phyloP scores from a whole-genome alignment of 2,329 filamentous ascomycete genomes.

The Trichophyton equinum region DNA sequence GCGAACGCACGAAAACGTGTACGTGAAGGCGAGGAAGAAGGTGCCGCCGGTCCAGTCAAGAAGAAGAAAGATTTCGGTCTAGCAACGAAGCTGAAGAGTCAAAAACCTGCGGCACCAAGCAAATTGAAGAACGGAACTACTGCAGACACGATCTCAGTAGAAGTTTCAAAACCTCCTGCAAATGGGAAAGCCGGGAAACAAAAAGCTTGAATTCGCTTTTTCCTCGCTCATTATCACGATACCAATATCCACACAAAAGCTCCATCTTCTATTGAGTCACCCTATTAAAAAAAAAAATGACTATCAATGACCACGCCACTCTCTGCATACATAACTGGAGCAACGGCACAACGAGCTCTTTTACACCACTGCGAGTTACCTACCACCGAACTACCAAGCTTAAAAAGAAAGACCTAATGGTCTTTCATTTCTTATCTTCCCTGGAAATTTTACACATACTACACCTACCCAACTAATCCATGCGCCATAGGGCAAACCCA shows the following conservation, averaged over 20 bases:
- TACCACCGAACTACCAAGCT: neutral
- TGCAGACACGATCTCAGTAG: constrained; percentile 18
- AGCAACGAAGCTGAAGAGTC: constrained; percentile 23
- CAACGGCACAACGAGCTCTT: neutral
- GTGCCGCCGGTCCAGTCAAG: constrained; percentile 2
- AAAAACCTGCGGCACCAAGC: constrained; percentile 27
- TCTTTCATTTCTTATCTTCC: neutral
- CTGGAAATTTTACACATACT: neutral
- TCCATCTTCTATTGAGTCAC: neutral
- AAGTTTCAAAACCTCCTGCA: neutral
- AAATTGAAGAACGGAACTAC: constrained; percentile 34
- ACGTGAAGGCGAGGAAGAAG: constrained; percentile 13
- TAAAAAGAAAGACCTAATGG: neutral
- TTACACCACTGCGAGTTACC: neutral
- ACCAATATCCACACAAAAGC: neutral
- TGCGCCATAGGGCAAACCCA: neutral
- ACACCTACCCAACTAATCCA: neutral
- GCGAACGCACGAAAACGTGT: constrained; percentile 17
- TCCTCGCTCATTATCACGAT: neutral
- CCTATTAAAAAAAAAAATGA: neutral
- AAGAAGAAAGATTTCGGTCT: constrained; percentile 9
- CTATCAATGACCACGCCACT: neutral
- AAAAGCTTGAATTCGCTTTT: constrained; percentile 2
- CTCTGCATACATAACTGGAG: neutral
- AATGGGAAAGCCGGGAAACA: constrained; percentile 5